Evolutionary conservation across 2,329 filamentous ascomycete species (phyloP), one percentile per base, ranked within the genome.

Genomic region (Xylariaceae sp.): DNA sequence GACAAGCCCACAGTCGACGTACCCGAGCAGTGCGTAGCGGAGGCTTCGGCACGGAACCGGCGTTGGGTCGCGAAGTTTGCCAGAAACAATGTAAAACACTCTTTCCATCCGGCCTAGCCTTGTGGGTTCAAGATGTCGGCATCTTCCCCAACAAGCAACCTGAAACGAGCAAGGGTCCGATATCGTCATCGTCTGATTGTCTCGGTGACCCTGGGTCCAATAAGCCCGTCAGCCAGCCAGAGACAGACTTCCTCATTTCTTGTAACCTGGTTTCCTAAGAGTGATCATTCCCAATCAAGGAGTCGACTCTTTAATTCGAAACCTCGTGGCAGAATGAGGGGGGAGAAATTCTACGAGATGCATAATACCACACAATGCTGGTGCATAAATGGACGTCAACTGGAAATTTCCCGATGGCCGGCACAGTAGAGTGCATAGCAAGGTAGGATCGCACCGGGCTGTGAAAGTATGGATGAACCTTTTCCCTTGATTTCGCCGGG

Each of bases 121-220:
- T 45, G 48, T 46, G 48, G 45, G 45, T 33, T 36, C 44, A 30
- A 19, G n/a, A n/a, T n/a, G 11, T 19, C 15, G 33, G 22, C 6
- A 26, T 26, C 22, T 26, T 26, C 22, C n/a, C 33, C 8, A 35
- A 19, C 35, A 45, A 42, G 31, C 39, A 38, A 24, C 46, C 47
- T 53, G 51, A 53, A 53, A 53, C 51, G 30, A 49, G 12, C 49
- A 47, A 35, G 49, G 47, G 36, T 50, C 15, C 33, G 33, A 35
- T 35, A 18, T 35, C 33, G 33, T 35, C 33, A 35, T 35, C 33
- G 33, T 35, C 15, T 17, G 33, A 35, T 35, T 26, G 22, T 11
- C 22, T 6, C 22, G 22, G 22, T 26, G n/a, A n/a, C n/a, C n/a
- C n/a, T n/a, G n/a, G n/a, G n/a, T 29, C 26, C 26, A 29, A 29